Percentiles rank a stretch among this genome's conserved stretches.
Conservation (phyloP, 139 green algal species). For the Chlorella sp. region DNA sequence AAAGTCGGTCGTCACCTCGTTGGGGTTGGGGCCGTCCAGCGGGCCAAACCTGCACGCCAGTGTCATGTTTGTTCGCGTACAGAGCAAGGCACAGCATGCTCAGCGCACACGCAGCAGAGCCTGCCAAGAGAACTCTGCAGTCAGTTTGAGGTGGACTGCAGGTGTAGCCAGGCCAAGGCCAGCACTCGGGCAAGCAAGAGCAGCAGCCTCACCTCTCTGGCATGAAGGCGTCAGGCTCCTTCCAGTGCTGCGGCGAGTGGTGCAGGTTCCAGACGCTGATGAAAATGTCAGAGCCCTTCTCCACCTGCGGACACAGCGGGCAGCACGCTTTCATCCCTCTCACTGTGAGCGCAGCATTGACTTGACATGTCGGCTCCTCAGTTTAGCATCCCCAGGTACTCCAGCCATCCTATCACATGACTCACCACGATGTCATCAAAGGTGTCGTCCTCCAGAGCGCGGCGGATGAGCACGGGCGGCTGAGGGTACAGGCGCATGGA, state of each 20-base stretch:
- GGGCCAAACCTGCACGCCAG: constrained; percentile 58
- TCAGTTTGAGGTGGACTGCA: too few relatives aligned
- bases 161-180: too few relatives aligned
- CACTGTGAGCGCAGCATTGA: too few relatives aligned
- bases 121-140: too few relatives aligned
- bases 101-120: too few relatives aligned
- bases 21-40: constrained; percentile 59
- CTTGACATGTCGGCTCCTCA: too few relatives aligned
- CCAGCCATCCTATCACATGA: too few relatives aligned
- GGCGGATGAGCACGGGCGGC: constrained; percentile 89
- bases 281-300: constrained; percentile 75
- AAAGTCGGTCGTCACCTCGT: constrained; percentile 67
- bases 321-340: constrained; percentile 4
- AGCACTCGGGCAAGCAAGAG: too few relatives aligned
- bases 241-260: constrained; percentile 60
- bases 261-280: constrained; percentile 90
- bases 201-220: constrained; percentile 47
- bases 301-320: constrained; percentile 19
- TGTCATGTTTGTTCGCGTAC: too few relatives aligned
- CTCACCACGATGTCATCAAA: constrained; percentile 9
- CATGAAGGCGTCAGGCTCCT: constrained; percentile 66
- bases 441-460: constrained; percentile 50
- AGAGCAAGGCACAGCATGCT: too few relatives aligned
- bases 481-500: constrained; percentile 93
- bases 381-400: too few relatives aligned